phyloP scores from a whole-genome alignment of 306 rosid species.

The Vachellia collinsii region DNA sequence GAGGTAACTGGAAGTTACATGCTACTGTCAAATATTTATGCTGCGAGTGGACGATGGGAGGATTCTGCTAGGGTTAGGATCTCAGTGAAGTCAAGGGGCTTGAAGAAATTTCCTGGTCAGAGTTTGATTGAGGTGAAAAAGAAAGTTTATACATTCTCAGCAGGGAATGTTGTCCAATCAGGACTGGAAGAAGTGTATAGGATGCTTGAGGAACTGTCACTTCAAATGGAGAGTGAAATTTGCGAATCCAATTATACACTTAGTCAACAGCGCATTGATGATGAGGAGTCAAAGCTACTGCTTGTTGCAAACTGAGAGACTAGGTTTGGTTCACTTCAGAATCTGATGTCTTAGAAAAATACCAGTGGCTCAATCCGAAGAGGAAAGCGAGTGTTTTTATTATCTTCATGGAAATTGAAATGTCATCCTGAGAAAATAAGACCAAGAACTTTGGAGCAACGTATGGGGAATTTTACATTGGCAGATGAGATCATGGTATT shows the following conservation, averaged over 20 bases:
- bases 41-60: constrained; percentile 81
- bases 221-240: constrained; percentile 62
- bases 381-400: neutral
- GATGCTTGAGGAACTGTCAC: constrained; percentile 60
- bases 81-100: constrained; percentile 70
- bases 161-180: constrained; percentile 55
- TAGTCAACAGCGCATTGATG: constrained; percentile 37
- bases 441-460: neutral
- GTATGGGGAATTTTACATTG: neutral
- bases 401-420: neutral
- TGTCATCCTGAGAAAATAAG: neutral
- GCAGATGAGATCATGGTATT: neutral
- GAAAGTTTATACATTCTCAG: constrained; percentile 63
- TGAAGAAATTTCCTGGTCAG: constrained; percentile 68
- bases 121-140: constrained; percentile 87
- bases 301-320: constrained; percentile 41
- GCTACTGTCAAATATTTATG: constrained; percentile 81
- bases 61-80: constrained; percentile 80
- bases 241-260: constrained; percentile 19
- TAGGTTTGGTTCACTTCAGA: constrained; percentile 22
- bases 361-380: neutral
- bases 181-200: constrained; percentile 49
- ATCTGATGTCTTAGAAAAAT: neutral
- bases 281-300: constrained; percentile 26
- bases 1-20: constrained; percentile 66